Evolutionary conservation across 2,329 filamentous ascomycete species (phyloP), one percentile per base, ranked within the genome.

Genomic region (Diaporthe ampelina): DNA sequence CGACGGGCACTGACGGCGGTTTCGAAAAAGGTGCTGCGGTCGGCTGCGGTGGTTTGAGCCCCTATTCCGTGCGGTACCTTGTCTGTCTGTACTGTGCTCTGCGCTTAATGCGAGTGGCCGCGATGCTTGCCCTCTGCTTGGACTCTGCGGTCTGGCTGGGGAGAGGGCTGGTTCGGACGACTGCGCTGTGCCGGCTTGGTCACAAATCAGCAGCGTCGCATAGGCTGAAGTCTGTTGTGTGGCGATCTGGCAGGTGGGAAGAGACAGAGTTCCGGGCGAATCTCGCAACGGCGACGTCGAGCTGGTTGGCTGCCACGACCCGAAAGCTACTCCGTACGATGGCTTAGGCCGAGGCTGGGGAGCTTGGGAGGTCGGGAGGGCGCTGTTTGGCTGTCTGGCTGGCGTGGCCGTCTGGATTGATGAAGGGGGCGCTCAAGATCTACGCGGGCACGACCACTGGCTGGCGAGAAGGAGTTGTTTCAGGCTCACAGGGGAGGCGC

Each of bases 401-500:
- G 43, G 43, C 10, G 43, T 35, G 61, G 61, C 52, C 37, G 40
- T 45, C 63, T 32, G 67, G 52, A 48, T 67, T 67, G 63, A 67
- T 67, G 63, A 67, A 67, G 63, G 63, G 63, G 63, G 29, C 43
- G 45, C 45, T 67, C 48, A 48, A 67, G 63, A 52, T 52, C 63
- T 52, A 50, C 63, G 63, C 40, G 45, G 69, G 57, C 45, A 61
- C 29, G 69, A 29, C 58, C 13, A 68, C 73, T 75, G 74, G 72
- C 54, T 73, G 71, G 71, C 43, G n/a, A 35, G 56, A 61, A 56
- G 68, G 67, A 63, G 50, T 24, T 68, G 74, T 76, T 76, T 76
- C 74, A 76, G 74, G 70, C 70, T 70, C 43, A 48, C 72, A 76
- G 72, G 74, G 74, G 74, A 58, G 74, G 74, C 74, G 74, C 74